Percentiles rank a stretch among this genome's conserved stretches.
Evolutionary conservation across 306 rosid species (phyloP).

Genomic region (Ceratonia siliqua): DNA sequence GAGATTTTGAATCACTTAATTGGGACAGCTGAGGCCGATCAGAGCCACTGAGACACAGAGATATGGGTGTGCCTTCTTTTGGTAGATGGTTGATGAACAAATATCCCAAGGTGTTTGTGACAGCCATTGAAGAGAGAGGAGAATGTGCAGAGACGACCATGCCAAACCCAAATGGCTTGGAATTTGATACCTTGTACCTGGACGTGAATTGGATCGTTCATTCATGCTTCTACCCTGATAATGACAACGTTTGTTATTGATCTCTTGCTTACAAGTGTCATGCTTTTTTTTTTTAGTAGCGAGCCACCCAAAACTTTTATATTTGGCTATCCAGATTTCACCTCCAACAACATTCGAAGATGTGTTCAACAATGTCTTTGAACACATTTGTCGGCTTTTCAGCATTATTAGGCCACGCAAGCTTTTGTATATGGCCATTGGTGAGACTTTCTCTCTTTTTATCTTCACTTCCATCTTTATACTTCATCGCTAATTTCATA

Average conservation of each 20-base stretch:
- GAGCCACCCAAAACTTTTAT: no score
- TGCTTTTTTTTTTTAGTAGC: neutral
- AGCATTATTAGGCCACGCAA: conserved; percentile 36
- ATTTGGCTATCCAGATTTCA: conserved; percentile 1
- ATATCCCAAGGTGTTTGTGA: conserved; percentile 30
- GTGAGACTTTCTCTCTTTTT: conserved; percentile 23
- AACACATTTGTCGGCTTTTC: conserved; percentile 47
- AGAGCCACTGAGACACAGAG: neutral
- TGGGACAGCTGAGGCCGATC: no score
- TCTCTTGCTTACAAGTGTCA: neutral
- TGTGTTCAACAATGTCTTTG: conserved; percentile 45
- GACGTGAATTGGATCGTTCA: conserved; percentile 62
- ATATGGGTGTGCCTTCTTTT: conserved; percentile 60
- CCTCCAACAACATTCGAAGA: conserved; percentile 43
- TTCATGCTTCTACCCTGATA: conserved; percentile 52
- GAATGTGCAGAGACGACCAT: neutral
- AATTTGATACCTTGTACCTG: conserved; percentile 52
- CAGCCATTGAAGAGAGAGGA: conserved; percentile 27
- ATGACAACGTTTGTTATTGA: conserved; percentile 32
- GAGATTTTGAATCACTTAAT: neutral
- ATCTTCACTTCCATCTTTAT: neutral
- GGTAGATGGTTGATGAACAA: conserved; percentile 44
- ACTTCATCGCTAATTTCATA: neutral
- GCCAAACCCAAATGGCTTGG: conserved; percentile 40
- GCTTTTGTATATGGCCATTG: conserved; percentile 46